phyloP scores from a whole-genome alignment of 2,329 filamentous ascomycete species.

The Paecilomyces sp. region DNA sequence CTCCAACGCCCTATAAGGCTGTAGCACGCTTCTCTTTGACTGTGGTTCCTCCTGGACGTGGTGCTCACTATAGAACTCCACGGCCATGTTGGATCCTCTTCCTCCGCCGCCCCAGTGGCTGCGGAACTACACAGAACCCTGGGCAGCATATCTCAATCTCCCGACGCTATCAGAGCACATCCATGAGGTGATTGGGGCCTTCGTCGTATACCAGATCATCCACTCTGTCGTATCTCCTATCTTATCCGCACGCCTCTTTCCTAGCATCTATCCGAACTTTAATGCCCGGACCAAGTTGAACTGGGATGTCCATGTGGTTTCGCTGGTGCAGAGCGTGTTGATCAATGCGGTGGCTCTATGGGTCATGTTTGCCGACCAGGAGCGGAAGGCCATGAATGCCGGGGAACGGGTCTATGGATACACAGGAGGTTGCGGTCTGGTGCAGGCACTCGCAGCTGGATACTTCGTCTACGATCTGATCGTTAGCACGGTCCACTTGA shows the following conservation, averaged over 20 bases:
- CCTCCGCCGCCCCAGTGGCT: constrained; percentile 46
- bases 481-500: constrained; percentile 48
- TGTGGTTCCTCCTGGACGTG: not conserved
- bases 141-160: constrained; percentile 46
- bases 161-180: constrained; percentile 52
- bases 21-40: not conserved
- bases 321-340: constrained; percentile 51
- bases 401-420: constrained; percentile 55
- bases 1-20: not conserved
- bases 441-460: constrained; percentile 54
- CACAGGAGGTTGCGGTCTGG: constrained; percentile 50
- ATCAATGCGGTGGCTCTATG: constrained; percentile 52
- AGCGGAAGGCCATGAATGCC: constrained; percentile 47
- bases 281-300: constrained; percentile 52
- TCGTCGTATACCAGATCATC: constrained; percentile 50
- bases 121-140: constrained; percentile 39
- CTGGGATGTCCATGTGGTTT: constrained; percentile 62
- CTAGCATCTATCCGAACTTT: constrained; percentile 48
- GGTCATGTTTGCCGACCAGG: constrained; percentile 50
- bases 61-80: not conserved
- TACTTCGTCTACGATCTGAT: constrained; percentile 60
- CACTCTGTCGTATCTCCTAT: constrained; percentile 48
- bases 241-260: constrained; percentile 48
- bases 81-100: constrained; percentile 37
- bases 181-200: constrained; percentile 54